Conservation (phyloP, 306 rosid species). For the Quercus bicolor region DNA sequence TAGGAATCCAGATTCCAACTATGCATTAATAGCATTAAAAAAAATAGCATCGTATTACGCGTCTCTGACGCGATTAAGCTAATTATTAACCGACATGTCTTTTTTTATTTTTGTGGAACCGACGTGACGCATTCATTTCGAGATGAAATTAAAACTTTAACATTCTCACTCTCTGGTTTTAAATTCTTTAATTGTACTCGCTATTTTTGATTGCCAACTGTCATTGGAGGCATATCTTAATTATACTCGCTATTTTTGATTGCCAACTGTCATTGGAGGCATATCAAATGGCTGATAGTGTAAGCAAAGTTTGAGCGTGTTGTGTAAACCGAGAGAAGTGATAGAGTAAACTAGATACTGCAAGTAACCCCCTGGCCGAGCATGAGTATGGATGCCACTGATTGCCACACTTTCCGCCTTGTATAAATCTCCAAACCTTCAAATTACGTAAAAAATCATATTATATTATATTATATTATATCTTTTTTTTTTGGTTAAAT, state of each 20-base stretch:
- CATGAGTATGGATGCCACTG: conserved; percentile 83
- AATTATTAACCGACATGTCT: no score
- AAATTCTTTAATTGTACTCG: conserved; percentile 5
- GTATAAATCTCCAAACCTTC: conserved; percentile 65
- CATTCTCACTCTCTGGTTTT: no score
- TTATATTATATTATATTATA: no score
- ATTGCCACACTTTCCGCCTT: conserved; percentile 75
- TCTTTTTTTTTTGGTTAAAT: no score
- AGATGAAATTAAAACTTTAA: no score
- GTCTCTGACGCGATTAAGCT: conserved; percentile 30
- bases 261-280: background rate
- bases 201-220: background rate
- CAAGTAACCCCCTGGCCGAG: conserved; percentile 85
- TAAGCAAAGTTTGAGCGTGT: background rate
- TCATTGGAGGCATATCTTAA: background rate
- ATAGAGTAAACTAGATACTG: conserved; percentile 67
- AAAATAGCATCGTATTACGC: conserved; percentile 26
- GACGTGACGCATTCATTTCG: conserved; percentile 12
- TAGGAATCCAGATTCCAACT: no score
- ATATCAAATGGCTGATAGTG: background rate
- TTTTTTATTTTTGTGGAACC: background rate
- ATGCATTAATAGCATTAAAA: no score
- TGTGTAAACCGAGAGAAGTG: conserved; percentile 52
- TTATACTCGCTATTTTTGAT: conserved; percentile 3
- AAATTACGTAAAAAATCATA: background rate